Percentiles rank a stretch among this genome's conserved stretches.
Conservation (phyloP, 805 yeast genomes). For the Myxozyma vanderwaltii region DNA sequence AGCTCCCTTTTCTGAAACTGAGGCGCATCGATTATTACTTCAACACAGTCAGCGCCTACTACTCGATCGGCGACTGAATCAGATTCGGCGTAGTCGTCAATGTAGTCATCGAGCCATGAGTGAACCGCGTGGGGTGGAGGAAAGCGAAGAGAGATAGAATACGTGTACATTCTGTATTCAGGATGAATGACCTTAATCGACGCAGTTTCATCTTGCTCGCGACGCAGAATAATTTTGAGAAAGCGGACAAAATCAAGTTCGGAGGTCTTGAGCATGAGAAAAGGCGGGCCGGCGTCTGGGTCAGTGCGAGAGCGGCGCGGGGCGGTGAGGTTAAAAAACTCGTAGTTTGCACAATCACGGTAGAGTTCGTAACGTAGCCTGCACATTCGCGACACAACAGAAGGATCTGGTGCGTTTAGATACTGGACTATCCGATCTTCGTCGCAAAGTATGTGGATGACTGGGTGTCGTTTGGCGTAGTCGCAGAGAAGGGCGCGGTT, state of each 20-base stretch:
- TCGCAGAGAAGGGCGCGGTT: constrained; percentile 64
- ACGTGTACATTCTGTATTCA: constrained; percentile 15
- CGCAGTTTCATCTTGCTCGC: constrained; percentile 7
- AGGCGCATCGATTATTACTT: constrained; percentile 68
- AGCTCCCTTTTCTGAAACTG: constrained; percentile 54
- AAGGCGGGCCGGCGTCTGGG: background rate
- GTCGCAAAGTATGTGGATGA: constrained; percentile 85
- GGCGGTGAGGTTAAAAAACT: constrained; percentile 19
- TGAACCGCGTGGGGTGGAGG: constrained; percentile 61
- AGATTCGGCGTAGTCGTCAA: constrained; percentile 36
- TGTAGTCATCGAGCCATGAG: constrained; percentile 55
- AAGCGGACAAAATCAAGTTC: constrained; percentile 17
- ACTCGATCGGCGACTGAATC: constrained; percentile 53
- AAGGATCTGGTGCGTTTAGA: constrained; percentile 75
- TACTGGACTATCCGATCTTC: constrained; percentile 75
- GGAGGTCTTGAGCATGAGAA: constrained; percentile 11
- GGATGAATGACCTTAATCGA: constrained; percentile 8
- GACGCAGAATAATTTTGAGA: constrained; percentile 4
- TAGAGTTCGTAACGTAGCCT: constrained; percentile 70
- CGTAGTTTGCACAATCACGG: constrained; percentile 48
- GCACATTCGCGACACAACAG: constrained; percentile 84
- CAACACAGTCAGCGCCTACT: constrained; percentile 79
- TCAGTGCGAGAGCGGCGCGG: constrained; percentile 7
- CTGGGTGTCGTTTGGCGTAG: constrained; percentile 70
- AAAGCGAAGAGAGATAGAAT: constrained; percentile 53